phyloP scores from a whole-genome alignment of 2,329 filamentous ascomycete genomes.

The Arthroderma sp. region DNA sequence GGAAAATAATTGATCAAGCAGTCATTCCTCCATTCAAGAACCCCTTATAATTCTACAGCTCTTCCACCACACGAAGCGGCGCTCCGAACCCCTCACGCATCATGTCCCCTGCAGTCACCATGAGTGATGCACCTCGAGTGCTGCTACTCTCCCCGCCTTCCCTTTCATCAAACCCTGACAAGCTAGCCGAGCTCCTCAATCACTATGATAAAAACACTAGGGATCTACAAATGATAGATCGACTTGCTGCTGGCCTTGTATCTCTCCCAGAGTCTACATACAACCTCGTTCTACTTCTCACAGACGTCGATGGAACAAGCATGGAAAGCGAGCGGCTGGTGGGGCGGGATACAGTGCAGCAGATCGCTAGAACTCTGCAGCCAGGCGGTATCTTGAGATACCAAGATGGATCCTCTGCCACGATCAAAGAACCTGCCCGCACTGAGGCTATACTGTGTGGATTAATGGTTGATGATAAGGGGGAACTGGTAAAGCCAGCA shows the following conservation, averaged over 20 bases:
- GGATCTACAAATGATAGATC: conserved; percentile 96
- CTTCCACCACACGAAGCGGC: not conserved
- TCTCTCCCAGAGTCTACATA: conserved; percentile 66
- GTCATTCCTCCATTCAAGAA: not conserved
- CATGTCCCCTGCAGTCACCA: not conserved
- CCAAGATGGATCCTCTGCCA: conserved; percentile 10
- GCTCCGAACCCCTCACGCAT: too few relatives aligned
- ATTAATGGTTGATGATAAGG: conserved; percentile 47
- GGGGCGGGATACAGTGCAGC: conserved; percentile 49
- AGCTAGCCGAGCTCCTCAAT: conserved; percentile 58
- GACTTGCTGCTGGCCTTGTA: conserved; percentile 69
- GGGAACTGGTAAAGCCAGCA: conserved; percentile 64
- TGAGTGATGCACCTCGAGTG: conserved; percentile 41
- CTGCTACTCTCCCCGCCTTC: conserved; percentile 85
- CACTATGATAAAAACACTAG: conserved; percentile 62
- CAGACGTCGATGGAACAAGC: conserved; percentile 39
- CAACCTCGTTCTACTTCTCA: conserved; percentile 71
- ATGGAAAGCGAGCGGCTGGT: conserved; percentile 44
- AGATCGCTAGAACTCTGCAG: not conserved
- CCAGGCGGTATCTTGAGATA: conserved; percentile 37
- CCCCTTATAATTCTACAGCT: not conserved
- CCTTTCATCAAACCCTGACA: conserved; percentile 71
- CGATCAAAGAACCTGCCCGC: conserved; percentile 37
- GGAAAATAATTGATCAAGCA: not conserved
- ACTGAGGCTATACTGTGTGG: conserved; percentile 80